A percentile compares a stretch with the other conserved stretches of the same genome.
Conservation (phyloP, 2,329 filamentous ascomycete genomes). For the Colletotrichum tofieldiae region DNA sequence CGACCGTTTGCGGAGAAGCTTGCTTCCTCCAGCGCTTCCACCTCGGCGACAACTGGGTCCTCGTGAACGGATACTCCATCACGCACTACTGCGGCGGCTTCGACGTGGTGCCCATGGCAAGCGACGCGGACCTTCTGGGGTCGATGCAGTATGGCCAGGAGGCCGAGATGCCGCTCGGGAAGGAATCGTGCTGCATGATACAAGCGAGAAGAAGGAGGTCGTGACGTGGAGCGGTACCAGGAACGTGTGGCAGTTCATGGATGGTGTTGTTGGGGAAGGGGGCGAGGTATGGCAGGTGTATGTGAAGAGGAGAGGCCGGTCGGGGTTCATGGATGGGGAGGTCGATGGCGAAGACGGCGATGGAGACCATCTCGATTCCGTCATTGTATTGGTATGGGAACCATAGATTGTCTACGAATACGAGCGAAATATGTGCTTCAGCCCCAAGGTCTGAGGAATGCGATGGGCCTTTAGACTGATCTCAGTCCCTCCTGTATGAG, state of each 20-base stretch:
- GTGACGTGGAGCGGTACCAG: conserved; percentile 55
- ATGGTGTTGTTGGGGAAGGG: conserved; percentile 53
- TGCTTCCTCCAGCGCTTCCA: conserved; percentile 65
- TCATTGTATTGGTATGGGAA: conserved; percentile 61
- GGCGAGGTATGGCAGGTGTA: conserved; percentile 65
- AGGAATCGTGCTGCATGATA: conserved; percentile 52
- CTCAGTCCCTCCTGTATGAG: no score
- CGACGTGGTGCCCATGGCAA: conserved; percentile 42
- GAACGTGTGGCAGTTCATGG: conserved; percentile 59
- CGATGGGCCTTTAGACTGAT: background rate
- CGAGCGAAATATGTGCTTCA: background rate
- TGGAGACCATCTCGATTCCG: conserved; percentile 53
- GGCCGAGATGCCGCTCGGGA: conserved; percentile 46
- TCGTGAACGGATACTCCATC: conserved; percentile 64
- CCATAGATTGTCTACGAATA: background rate
- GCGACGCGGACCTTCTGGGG: conserved; percentile 24
- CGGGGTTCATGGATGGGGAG: conserved; percentile 23
- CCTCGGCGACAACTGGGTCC: conserved; percentile 63
- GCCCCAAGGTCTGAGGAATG: background rate
- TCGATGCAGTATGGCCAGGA: conserved; percentile 36
- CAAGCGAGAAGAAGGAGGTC: conserved; percentile 49
- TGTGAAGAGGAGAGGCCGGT: conserved; percentile 50
- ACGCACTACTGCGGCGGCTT: conserved; percentile 59
- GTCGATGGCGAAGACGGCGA: conserved; percentile 46
- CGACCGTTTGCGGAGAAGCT: conserved; percentile 60